Evolutionary conservation across 2,329 filamentous ascomycete genomes (phyloP).

Genomic region (Parastagonospora nodorum): DNA sequence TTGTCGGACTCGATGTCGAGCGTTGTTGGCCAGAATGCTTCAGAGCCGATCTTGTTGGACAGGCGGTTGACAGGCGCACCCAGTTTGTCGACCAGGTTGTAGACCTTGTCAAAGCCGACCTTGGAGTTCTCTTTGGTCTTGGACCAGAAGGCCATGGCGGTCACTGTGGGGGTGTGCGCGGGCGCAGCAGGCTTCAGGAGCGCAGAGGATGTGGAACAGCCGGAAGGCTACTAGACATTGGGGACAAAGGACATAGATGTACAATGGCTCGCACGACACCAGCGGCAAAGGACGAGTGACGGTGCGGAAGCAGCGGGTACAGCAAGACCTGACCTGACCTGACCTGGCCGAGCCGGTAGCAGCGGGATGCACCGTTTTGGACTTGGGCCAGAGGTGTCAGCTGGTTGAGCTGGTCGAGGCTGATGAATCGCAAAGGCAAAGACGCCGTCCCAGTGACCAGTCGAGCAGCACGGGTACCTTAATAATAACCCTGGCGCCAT

Average conservation of each 20-base stretch:
- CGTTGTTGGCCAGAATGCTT: slow-evolving; percentile 84
- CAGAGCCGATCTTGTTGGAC: slow-evolving; percentile 79
- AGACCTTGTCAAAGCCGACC: slow-evolving; percentile 72
- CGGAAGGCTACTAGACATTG: slow-evolving; percentile 28
- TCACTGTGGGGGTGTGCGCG: slow-evolving; percentile 2
- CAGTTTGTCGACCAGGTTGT: slow-evolving; percentile 68
- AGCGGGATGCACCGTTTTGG: slow-evolving; percentile 33
- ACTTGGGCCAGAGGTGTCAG: slow-evolving; percentile 24
- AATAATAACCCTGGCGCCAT: slow-evolving; percentile 20
- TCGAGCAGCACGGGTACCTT: slow-evolving; percentile 28
- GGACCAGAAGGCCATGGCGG: slow-evolving; percentile 38
- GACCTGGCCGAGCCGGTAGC: slow-evolving; percentile 10
- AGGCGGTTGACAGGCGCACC: slow-evolving; percentile 79
- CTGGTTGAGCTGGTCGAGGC: slow-evolving; percentile 23
- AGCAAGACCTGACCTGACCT: slow-evolving; percentile 2
- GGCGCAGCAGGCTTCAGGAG: slow-evolving; percentile 10
- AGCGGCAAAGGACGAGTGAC: slow-evolving; percentile 12
- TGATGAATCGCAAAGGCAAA: slow-evolving; percentile 15
- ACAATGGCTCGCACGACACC: slow-evolving; percentile 10
- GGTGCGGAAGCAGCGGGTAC: slow-evolving; percentile 18
- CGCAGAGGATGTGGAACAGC: slow-evolving; percentile 22
- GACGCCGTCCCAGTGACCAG: slow-evolving; percentile 1
- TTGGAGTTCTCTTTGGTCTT: slow-evolving; percentile 44
- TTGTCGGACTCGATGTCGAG: slow-evolving; percentile 91
- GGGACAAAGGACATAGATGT: slow-evolving; percentile 14